A percentile compares a stretch with the other conserved stretches of the same genome.
These are phyloP conservation scores for Trichoderma simmonsii DNA, from an alignment of 2,329 filamentous ascomycete species.

Conservation along the genomic window DNA sequence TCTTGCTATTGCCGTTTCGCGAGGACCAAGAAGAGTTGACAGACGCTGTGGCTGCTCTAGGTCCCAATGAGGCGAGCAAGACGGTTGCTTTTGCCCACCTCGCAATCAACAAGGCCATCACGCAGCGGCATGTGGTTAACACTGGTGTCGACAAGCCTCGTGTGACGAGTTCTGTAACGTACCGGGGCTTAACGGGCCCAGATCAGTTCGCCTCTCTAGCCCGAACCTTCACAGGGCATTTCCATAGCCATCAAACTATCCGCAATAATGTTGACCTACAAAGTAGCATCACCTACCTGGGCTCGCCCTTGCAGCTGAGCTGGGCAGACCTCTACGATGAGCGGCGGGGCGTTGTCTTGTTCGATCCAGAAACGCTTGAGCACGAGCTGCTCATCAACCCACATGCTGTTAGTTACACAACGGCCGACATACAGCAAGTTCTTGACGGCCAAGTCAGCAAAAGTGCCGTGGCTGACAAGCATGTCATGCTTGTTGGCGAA, in stretches of 20 bases:
- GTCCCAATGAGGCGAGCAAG: conserved; percentile 13
- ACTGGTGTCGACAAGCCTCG: not conserved
- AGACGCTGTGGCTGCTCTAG: conserved; percentile 19
- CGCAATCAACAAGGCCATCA: conserved; percentile 26
- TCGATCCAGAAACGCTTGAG: conserved; percentile 23
- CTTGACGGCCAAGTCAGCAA: conserved; percentile 13
- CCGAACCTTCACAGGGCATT: conserved; percentile 25
- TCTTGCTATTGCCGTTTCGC: conserved; percentile 25
- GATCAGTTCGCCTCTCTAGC: conserved; percentile 24
- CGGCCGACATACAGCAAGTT: conserved; percentile 14
- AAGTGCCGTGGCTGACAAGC: conserved; percentile 13
- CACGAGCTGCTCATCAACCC: conserved; percentile 24
- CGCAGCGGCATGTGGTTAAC: conserved; percentile 18
- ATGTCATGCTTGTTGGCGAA: conserved; percentile 23
- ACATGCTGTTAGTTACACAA: conserved; percentile 21
- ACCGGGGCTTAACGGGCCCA: conserved; percentile 22
- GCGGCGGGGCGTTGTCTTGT: conserved; percentile 22
- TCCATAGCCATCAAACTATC: conserved; percentile 26
- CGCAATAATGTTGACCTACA: not conserved
- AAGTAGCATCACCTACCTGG: conserved; percentile 24
- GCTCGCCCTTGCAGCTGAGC: conserved; percentile 24
- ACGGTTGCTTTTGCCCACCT: conserved; percentile 27
- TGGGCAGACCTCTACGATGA: conserved; percentile 25
- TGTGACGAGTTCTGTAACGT: conserved; percentile 1
- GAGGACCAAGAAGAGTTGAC: conserved; percentile 24